Conservation (phyloP, 371 early-diverging fungal species). For the Umbelopsis sp. region DNA sequence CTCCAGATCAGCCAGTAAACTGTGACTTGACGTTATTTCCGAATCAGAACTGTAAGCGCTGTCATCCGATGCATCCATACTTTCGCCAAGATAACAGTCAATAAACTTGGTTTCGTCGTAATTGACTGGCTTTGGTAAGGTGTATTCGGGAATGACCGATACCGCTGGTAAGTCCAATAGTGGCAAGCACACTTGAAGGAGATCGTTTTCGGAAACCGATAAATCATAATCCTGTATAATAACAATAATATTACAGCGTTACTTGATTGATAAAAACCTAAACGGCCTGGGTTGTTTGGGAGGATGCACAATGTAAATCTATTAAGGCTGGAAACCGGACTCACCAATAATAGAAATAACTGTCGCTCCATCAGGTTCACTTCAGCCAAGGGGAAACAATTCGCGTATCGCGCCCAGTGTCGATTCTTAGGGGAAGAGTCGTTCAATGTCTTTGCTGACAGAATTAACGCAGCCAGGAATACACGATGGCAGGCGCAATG, state of each 20-base stretch:
- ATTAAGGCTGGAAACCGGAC: not conserved
- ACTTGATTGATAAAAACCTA: not conserved
- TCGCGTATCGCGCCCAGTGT: conserved; percentile 73
- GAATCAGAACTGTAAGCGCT: conserved; percentile 13
- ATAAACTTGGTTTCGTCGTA: not conserved
- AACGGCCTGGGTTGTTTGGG: not conserved
- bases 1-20: not conserved
- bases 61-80: not conserved
- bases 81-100: not conserved
- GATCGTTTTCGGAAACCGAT: conserved; percentile 9
- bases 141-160: not conserved
- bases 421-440: conserved; percentile 79
- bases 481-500: conserved; percentile 81
- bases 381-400: conserved; percentile 69
- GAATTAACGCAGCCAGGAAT: conserved; percentile 75
- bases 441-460: conserved; percentile 71
- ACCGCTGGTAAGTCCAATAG: not conserved
- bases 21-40: not conserved
- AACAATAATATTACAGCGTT: not conserved
- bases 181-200: conserved; percentile 10
- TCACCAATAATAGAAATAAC: conserved; percentile 68
- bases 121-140: not conserved
- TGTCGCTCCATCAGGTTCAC: conserved; percentile 88
- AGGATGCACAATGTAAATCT: conserved; percentile 4
- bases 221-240: conserved; percentile 12